Percentiles rank a stretch among this genome's conserved stretches.
These are phyloP conservation scores for Paramecium primaurelia DNA, from an alignment of 73 alveolate species.

Conservation along the genomic window DNA sequence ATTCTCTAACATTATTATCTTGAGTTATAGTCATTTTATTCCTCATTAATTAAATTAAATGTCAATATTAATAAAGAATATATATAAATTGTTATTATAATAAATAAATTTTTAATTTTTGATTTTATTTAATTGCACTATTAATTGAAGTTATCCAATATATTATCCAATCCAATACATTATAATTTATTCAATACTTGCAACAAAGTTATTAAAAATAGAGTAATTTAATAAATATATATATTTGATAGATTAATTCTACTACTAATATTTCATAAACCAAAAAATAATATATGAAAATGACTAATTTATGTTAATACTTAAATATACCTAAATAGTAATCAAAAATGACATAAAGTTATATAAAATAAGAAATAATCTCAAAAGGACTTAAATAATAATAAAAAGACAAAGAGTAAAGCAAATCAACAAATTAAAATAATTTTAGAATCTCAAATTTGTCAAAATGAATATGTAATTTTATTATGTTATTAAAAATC, in stretches of 20 bases:
- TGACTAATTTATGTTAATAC: neutral
- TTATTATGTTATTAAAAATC: neutral
- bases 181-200: neutral
- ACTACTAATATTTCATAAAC: neutral
- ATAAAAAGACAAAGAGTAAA: neutral
- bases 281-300: neutral
- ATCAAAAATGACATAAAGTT: neutral
- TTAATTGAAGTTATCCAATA: neutral
- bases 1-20: neutral
- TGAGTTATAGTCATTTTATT: neutral
- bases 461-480: neutral
- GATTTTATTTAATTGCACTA: neutral
- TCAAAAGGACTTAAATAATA: neutral
- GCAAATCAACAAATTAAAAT: neutral
- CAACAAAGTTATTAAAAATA: neutral
- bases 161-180: neutral
- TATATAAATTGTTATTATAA: neutral
- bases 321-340: neutral
- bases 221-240: neutral
- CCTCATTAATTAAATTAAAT: neutral
- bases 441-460: neutral
- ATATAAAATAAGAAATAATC: neutral
- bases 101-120: neutral
- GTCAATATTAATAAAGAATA: neutral
- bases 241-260: neutral